Evolutionary conservation across 495 filamentous ascomycete species (phyloP).

Genomic region (Immersiella caudata): DNA sequence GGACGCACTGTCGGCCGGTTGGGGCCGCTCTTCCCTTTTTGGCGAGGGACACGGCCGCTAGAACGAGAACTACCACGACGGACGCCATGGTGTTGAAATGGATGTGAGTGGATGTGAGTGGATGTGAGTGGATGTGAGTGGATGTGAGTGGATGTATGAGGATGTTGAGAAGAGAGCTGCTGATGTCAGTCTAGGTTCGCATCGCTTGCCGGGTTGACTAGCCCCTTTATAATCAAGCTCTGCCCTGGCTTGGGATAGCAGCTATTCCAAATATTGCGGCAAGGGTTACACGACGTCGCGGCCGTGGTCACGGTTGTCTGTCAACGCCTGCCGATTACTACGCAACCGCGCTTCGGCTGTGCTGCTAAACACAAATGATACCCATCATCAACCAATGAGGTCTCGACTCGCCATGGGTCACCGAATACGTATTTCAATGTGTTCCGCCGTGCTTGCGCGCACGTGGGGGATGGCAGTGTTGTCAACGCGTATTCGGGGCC

Average conservation of each 20-base stretch:
- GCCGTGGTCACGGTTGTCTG: background rate
- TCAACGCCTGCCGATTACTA: background rate
- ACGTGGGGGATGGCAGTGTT: background rate
- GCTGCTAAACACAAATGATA: background rate
- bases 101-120: background rate
- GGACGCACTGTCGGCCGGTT: conserved; percentile 9
- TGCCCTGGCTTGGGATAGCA: background rate
- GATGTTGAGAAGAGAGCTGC: background rate
- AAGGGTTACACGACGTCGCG: background rate
- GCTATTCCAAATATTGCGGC: conserved; percentile 7
- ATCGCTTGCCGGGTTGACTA: background rate
- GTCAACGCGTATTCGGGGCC: conserved; percentile 4
- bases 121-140: background rate
- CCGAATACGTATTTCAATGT: background rate
- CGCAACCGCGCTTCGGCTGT: conserved; percentile 10
- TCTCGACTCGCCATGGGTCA: background rate
- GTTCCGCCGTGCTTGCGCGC: background rate
- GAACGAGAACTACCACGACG: conserved; percentile 5
- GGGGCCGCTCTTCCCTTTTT: conserved; percentile 14
- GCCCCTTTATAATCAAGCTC: conserved; percentile 11
- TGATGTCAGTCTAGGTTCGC: background rate
- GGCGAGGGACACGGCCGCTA: conserved; percentile 4
- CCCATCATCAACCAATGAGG: background rate
- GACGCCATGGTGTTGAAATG: conserved; percentile 14
- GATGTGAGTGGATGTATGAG: background rate